Conservation (phyloP, 1,284 basidiomycete species). For the Amylostereum chailletii region DNA sequence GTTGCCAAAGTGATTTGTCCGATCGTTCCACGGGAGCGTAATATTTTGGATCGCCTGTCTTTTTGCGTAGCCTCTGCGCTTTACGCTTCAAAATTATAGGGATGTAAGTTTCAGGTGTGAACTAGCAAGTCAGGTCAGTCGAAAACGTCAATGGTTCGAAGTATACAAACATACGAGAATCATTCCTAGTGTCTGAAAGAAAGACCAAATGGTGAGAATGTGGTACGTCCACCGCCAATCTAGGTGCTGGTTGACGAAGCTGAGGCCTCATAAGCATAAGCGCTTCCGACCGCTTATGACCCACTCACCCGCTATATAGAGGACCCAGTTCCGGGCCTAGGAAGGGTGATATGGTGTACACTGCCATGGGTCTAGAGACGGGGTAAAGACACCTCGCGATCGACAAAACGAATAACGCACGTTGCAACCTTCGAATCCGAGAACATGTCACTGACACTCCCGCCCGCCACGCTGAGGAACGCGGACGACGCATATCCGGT, state of each 20-base stretch:
- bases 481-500: constrained; percentile 20
- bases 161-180: constrained; percentile 32
- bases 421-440: constrained; percentile 48
- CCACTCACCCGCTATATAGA: constrained; percentile 45
- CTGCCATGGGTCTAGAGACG: constrained; percentile 61
- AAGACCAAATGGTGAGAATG: constrained; percentile 56
- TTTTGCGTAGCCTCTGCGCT: constrained; percentile 47
- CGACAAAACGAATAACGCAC: constrained; percentile 28
- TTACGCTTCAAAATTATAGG: constrained; percentile 57
- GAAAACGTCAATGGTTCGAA: not conserved
- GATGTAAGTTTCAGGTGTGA: constrained; percentile 71
- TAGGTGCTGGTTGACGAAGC: constrained; percentile 43
- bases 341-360: constrained; percentile 67
- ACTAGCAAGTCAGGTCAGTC: constrained; percentile 17
- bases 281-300: not conserved
- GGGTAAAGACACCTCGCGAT: not conserved
- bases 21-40: constrained; percentile 47
- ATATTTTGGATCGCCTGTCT: constrained; percentile 46
- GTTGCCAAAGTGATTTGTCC: constrained; percentile 28
- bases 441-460: constrained; percentile 73
- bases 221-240: constrained; percentile 79
- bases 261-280: constrained; percentile 4
- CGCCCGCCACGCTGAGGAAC: constrained; percentile 74
- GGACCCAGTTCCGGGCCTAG: constrained; percentile 68
- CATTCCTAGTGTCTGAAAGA: constrained; percentile 35